Percentiles rank a stretch among this genome's conserved stretches.
These are phyloP conservation scores for Cenchrus americanus DNA, from an alignment of 176 grass and related monocot species.

Conservation along the genomic window DNA sequence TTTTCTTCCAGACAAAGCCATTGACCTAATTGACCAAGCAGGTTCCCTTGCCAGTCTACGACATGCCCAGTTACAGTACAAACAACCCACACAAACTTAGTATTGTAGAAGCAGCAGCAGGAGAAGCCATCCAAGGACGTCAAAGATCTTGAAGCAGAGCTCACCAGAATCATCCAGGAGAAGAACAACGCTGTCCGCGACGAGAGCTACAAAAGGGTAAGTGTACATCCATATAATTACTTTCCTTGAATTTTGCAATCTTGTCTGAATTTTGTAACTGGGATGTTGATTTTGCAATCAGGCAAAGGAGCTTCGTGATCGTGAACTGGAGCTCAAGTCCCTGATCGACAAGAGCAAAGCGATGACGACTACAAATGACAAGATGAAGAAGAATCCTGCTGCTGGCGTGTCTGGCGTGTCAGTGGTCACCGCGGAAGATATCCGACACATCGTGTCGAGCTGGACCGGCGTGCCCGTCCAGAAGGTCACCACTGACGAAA, in stretches of 20 bases:
- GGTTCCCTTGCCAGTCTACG: constrained; percentile 67
- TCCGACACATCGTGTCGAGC: constrained; percentile 70
- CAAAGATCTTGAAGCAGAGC: constrained; percentile 66
- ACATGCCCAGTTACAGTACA: constrained; percentile 52
- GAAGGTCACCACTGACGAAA: neutral
- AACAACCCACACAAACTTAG: neutral
- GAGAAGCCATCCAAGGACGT: constrained; percentile 35
- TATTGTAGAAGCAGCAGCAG: too few species aligned
- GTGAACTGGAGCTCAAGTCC: constrained; percentile 66
- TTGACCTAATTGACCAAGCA: constrained; percentile 81
- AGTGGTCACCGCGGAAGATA: constrained; percentile 70
- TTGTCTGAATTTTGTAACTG: neutral
- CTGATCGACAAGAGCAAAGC: constrained; percentile 71
- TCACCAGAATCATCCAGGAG: constrained; percentile 66
- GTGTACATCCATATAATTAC: neutral
- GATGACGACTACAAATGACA: constrained; percentile 48
- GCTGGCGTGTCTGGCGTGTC: neutral
- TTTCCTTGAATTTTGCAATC: neutral
- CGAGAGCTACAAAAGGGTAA: constrained; percentile 73
- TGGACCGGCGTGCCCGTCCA: constrained; percentile 56
- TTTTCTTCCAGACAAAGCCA: constrained; percentile 84
- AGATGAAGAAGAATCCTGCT: constrained; percentile 25
- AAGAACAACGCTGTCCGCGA: constrained; percentile 62
- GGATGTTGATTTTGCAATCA: too few species aligned
- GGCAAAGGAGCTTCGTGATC: constrained; percentile 72